phyloP scores from a whole-genome alignment of 306 rosid species.

The Pyrus pyrifolia region DNA sequence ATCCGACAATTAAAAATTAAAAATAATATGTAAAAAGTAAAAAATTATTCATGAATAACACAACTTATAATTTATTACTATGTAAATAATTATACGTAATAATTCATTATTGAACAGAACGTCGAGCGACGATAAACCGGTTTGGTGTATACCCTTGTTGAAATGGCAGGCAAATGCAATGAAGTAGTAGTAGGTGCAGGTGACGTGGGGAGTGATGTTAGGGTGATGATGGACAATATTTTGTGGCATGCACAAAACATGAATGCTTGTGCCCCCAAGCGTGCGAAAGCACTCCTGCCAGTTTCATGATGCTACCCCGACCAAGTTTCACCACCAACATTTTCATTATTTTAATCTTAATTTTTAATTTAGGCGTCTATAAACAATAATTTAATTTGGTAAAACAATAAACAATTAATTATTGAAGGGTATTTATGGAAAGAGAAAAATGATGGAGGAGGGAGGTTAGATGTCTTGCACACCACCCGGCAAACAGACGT shows the following conservation, averaged over 20 bases:
- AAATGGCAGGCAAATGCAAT: too few relatives aligned
- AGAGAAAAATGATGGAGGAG: neutral
- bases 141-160: too few relatives aligned
- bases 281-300: conserved; percentile 20
- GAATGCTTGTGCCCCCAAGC: conserved; percentile 21
- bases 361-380: neutral
- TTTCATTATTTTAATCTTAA: neutral
- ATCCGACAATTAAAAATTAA: too few relatives aligned
- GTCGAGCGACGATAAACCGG: rapidly evolving
- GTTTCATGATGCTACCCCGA: conserved; percentile 11
- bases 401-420: neutral
- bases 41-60: too few relatives aligned
- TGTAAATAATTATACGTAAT: too few relatives aligned
- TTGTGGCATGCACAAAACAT: conserved; percentile 8
- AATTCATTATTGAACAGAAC: too few relatives aligned
- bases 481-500: conserved; percentile 55
- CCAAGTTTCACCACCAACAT: neutral
- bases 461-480: conserved; percentile 31
- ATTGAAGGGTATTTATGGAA: conserved; percentile 35
- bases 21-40: too few relatives aligned
- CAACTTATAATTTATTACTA: too few relatives aligned
- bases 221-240: conserved; percentile 10
- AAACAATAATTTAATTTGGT: neutral
- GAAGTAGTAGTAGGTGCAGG: neutral
- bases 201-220: conserved; percentile 11